Evolutionary conservation across 2,329 filamentous ascomycete genomes (phyloP).

Genomic region (Diaporthe amygdali): DNA sequence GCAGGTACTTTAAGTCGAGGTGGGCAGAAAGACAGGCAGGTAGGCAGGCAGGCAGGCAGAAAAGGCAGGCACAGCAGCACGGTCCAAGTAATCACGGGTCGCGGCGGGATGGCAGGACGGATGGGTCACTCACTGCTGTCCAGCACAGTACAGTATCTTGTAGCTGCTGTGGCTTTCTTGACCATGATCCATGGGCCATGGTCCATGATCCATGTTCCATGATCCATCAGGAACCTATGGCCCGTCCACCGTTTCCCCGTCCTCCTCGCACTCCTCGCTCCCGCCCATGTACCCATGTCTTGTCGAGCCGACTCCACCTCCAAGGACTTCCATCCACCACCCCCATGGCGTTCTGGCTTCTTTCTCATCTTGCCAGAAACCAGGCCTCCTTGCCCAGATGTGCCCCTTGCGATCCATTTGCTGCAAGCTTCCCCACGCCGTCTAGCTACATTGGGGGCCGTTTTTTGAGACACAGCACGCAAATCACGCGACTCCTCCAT

Average conservation of each 20-base stretch:
- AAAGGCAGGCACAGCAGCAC: background rate
- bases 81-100: background rate
- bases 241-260: background rate
- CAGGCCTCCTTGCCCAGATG: background rate
- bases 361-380: background rate
- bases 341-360: background rate
- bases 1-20: no score
- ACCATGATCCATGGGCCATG: background rate
- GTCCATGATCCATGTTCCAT: background rate
- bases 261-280: background rate
- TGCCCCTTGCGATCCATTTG: background rate
- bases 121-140: no score
- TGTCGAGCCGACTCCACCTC: background rate
- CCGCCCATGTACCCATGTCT: no score
- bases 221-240: background rate
- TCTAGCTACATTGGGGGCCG: background rate
- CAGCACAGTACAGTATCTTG: no score
- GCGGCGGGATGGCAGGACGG: background rate
- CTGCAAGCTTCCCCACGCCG: slow-evolving; percentile 7
- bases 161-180: no score
- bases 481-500: background rate
- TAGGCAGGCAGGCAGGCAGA: background rate
- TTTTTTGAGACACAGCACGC: background rate
- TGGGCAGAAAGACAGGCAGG: background rate
- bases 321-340: no score